Conservation (phyloP, 768 basidiomycete species). For the Russula virescens region DNA sequence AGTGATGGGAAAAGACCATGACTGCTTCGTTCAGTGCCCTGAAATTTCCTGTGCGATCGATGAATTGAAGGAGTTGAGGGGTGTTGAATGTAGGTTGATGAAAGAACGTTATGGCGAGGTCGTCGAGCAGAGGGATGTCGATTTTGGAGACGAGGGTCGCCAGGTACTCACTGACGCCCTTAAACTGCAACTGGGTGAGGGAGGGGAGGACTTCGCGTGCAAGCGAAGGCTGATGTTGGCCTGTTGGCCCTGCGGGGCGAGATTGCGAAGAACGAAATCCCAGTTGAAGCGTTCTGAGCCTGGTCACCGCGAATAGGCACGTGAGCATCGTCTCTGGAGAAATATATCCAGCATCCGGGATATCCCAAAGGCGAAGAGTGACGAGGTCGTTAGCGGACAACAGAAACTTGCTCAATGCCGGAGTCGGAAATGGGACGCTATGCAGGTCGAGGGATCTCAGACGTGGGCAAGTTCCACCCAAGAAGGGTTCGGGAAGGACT, state of each 20-base stretch:
- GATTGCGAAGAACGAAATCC: not conserved
- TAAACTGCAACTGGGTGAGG: not conserved
- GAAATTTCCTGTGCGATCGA: not conserved
- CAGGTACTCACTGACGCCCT: not conserved
- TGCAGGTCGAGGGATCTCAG: not conserved
- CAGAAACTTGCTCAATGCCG: not conserved
- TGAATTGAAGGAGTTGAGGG: not conserved
- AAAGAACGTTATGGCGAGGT: not conserved
- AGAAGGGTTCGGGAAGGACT: not conserved
- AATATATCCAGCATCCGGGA: not conserved
- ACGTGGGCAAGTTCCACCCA: not conserved
- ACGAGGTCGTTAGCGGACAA: not conserved
- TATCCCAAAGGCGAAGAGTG: not conserved
- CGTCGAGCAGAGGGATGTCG: not conserved
- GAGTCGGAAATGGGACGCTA: too few relatives aligned
- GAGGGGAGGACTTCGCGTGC: not conserved
- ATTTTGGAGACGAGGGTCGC: not conserved
- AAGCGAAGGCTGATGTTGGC: not conserved
- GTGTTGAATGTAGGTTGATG: not conserved
- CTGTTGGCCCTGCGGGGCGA: not conserved
- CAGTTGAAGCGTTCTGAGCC: not conserved
- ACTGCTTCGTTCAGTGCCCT: not conserved
- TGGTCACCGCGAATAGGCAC: not conserved
- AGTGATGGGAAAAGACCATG: not conserved
- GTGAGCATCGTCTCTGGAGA: not conserved